These are phyloP conservation scores for Crassisporium funariophilum DNA, from an alignment of 768 basidiomycete species.

Conservation along the genomic window DNA sequence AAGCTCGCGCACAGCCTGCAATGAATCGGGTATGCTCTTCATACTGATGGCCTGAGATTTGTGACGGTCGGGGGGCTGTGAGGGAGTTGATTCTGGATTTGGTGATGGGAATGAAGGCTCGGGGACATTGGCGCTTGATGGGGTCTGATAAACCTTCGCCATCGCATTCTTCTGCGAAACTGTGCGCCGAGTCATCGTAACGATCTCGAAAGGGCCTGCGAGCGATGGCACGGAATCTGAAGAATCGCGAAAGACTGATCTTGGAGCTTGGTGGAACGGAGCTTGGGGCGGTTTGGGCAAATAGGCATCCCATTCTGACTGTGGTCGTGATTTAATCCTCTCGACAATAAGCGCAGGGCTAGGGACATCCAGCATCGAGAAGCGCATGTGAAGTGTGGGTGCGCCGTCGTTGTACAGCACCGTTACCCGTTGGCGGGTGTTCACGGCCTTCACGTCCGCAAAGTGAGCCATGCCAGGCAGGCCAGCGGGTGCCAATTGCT, in stretches of 20 bases:
- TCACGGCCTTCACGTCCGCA: slow-evolving; percentile 19
- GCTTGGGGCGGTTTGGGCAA: slow-evolving; percentile 14
- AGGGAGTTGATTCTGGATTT: slow-evolving; percentile 9
- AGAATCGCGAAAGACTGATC: slow-evolving; percentile 12
- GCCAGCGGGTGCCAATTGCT: slow-evolving; percentile 7
- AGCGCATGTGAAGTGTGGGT: slow-evolving; percentile 56
- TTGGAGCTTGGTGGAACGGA: slow-evolving; percentile 7
- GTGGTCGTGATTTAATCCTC: slow-evolving; percentile 25
- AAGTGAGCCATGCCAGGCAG: slow-evolving; percentile 25
- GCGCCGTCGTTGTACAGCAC: slow-evolving; percentile 46
- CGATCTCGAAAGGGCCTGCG: slow-evolving; percentile 24
- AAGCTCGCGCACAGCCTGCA: slow-evolving; percentile 51
- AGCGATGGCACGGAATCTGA: slow-evolving; percentile 13
- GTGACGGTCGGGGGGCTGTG: neutral
- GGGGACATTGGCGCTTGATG: slow-evolving; percentile 2
- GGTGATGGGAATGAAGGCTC: slow-evolving; percentile 1
- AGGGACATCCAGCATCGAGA: slow-evolving; percentile 51
- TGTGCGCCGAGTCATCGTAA: slow-evolving; percentile 25
- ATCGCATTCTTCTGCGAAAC: slow-evolving; percentile 25
- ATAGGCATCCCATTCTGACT: slow-evolving; percentile 17
- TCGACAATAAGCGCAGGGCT: slow-evolving; percentile 31
- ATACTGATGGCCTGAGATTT: slow-evolving; percentile 23
- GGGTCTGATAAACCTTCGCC: slow-evolving; percentile 21
- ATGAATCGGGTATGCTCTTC: slow-evolving; percentile 41
- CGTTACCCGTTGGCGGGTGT: slow-evolving; percentile 48